Evolutionary conservation across 805 yeast genomes (phyloP), one percentile per base, ranked within the genome.

Genomic region (Yarrowia divulgata): DNA sequence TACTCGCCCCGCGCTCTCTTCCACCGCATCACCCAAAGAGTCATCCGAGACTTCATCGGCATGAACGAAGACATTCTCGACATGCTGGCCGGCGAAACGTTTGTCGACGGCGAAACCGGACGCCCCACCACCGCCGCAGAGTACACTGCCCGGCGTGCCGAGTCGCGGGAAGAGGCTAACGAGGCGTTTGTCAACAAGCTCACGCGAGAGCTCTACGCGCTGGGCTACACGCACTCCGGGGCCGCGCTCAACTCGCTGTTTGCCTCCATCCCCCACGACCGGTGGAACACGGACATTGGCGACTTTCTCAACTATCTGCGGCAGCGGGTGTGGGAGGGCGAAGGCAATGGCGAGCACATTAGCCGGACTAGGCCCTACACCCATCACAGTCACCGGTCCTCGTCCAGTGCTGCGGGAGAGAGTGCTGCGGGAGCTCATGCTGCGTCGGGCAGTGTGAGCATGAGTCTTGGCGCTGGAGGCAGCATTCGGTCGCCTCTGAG

Each of bases 61-160:
- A 58, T 78, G 67, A 76, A 79, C 69, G 80, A 79, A 67, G 74
- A 76, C 57, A 77, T 79, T 9, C 71, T 79, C 67, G 81, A 78
- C 69, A 74, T 79, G 35, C 72, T 80, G 10, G 75, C 78, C 58
- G 77, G 79, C 32, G 73, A 71, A 43, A 73, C 74, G 39, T 73
- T 73, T 52, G 63, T 71, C 54, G 75, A 70, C 57, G 69, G 71
- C 3, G 55, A 63, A n/a, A 46, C 37, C 14, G 39, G 52, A 16
- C 35, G 35, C 39, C 50, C 66, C 54, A 37, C 68, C 1, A 48
- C 55, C 0, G 68, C 50, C 12, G 35, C 46, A 7, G 68, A 63
- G 48, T 63, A 63, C 48, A 39, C 55, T 1, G 37, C 45, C 1
- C 45, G 68, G 0, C 57, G 68, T 1, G 45, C 55, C 1, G 57